Evolutionary conservation across 345 rosid species (phyloP), one percentile per base, ranked within the genome.

Genomic region (Clausena lansium): DNA sequence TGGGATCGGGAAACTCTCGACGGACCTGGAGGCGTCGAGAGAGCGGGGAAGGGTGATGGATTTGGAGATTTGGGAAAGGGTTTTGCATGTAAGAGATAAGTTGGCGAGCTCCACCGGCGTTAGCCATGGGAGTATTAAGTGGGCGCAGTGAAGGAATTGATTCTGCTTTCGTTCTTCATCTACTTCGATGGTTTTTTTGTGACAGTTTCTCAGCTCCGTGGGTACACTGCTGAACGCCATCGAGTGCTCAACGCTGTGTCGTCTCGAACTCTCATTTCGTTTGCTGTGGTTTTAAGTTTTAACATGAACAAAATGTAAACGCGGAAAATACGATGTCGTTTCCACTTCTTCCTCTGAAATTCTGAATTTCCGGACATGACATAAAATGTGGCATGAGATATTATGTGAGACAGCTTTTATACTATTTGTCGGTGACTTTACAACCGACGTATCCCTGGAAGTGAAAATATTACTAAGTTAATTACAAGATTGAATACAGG

Each of bases 91-190:
- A 7, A 55, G 64, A 71, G 97, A 85, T 70, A 82, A 66, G 59
- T 65, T 22, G 67, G 95, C 92, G 13, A 96, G 93, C 30, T 92
- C 99, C 65, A 13, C 74, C 6, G 84, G 82, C 60, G 86, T 83
- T 52, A 96, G 87, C 92, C 93, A 91, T 63, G 97, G 97, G 7
- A 96, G 89, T 72, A 91, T 67, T 1, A 94, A 68, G 32, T 71
- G 77, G 0, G 91, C 84, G 62, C 83, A 91, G 30, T 73, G 75
- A 39, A 87, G 80, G 0, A 92, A 74, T 1, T n/a, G 67, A 58
- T 5, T 73, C 65, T 47, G 36, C 50, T 61, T 30, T 35, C 41
- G 22, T 15, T 38, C 73, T 24, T 77, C 50, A 45, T 45, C 17
- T 45, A 45, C 66, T 45, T 35, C 55, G 10, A 30, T 35, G 62